Evolutionary conservation across 2,329 filamentous ascomycete genomes (phyloP).

Genomic region (Exophiala bonariae): DNA sequence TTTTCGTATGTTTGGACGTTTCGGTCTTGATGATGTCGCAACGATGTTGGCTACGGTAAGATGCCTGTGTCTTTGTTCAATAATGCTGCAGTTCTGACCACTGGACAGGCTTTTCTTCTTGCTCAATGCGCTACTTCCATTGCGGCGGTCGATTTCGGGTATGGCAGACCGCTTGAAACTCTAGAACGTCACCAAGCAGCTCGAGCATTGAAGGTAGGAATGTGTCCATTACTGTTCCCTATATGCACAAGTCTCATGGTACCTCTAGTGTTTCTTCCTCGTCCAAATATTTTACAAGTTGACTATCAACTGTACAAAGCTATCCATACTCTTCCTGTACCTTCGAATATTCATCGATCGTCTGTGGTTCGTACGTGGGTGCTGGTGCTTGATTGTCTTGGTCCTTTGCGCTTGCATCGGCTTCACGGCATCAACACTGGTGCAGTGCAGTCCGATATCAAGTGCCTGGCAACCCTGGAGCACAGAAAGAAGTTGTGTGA

Average conservation of each 20-base stretch:
- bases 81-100: background rate
- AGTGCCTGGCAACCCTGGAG: constrained; percentile 45
- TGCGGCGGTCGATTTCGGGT: constrained; percentile 33
- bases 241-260: background rate
- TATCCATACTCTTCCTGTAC: constrained; percentile 55
- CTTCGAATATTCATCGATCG: constrained; percentile 53
- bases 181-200: constrained; percentile 26
- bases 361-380: constrained; percentile 46
- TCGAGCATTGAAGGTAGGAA: constrained; percentile 21
- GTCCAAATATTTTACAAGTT: constrained; percentile 57
- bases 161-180: constrained; percentile 29
- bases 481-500: constrained; percentile 8
- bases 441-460: constrained; percentile 52
- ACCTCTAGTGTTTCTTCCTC: constrained; percentile 49
- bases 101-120: constrained; percentile 28
- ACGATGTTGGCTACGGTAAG: constrained; percentile 33
- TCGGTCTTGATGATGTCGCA: constrained; percentile 31
- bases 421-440: constrained; percentile 48
- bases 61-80: background rate
- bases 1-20: constrained; percentile 21
- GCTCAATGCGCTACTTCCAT: constrained; percentile 31
- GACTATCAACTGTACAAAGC: constrained; percentile 55
- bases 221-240: background rate
- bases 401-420: constrained; percentile 49
- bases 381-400: constrained; percentile 43